Base-by-base conservation (phyloP, 192 early-diverging fungal species). In the Podila epicladia region DNA sequence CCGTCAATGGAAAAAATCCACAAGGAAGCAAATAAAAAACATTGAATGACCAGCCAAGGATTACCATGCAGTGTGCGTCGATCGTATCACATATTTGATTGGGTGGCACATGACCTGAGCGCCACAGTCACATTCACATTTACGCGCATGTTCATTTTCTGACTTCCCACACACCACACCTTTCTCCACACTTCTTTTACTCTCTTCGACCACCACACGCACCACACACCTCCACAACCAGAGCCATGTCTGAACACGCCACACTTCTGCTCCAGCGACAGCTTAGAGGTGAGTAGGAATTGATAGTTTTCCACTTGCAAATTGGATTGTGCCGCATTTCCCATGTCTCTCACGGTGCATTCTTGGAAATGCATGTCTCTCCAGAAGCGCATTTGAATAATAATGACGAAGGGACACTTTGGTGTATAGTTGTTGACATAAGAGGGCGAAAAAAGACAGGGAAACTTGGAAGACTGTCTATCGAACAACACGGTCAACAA, bases 191-290 rank as follows among this genome's bases (percentile, higher is more conserved):
- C 41, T 15, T 17, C 15, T 0, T 17, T 41, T 45, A 45, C 17
- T 9, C 29, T 13, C 62, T 0, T 50, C 20, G 13, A 20, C 49
- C 15, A 13, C 19, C n/a, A 15, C 24, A 22, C 12, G 7, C 20
- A 17, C 13, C 41, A 45, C 62, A 2, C 17, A 24, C 62, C 20
- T 11, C 6, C 32, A 49, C n/a, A 24, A 2, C 24, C 53, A 64
- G 17, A 12, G 13, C 32, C 28, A 48, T 51, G 75, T 26, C 69
- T 28, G 84, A 87, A 26, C 85, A 85, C 49, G 74, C 82, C 19
- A 64, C 82, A 58, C 78, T 89, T 29, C 65, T 89, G 19, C 79
- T 89, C 31, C 59, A 69, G 49, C 83, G 75, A 78, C 88, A 89
- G 62, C 75, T 89, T 58, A 82, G 60, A 83, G 87, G 87, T 85